Percentiles rank a stretch among this genome's conserved stretches.
These are phyloP conservation scores for Rhizopus microsporus DNA, from an alignment of 371 early-diverging fungal species.

Conservation along the genomic window DNA sequence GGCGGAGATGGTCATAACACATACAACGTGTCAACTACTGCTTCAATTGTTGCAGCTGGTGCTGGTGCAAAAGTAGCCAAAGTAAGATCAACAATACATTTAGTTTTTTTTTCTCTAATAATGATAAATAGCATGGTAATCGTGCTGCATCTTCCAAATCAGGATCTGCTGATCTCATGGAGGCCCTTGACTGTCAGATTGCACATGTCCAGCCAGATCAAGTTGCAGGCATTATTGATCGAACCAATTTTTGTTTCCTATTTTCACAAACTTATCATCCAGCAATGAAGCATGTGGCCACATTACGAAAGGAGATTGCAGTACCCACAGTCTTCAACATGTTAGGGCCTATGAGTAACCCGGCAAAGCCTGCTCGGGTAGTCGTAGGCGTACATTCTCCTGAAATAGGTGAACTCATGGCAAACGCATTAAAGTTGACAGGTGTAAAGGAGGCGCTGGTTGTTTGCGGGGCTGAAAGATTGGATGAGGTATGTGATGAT, in stretches of 20 bases:
- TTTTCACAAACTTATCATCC: constrained; percentile 94
- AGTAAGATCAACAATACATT: constrained; percentile 43
- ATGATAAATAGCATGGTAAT: constrained; percentile 81
- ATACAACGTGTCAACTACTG: constrained; percentile 94
- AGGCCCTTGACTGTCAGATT: constrained; percentile 80
- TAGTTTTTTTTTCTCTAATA: not conserved
- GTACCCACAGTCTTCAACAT: constrained; percentile 93
- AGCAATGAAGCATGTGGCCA: constrained; percentile 84
- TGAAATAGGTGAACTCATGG: constrained; percentile 79
- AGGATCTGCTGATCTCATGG: constrained; percentile 94
- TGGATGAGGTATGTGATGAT: constrained; percentile 67
- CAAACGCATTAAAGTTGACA: constrained; percentile 75
- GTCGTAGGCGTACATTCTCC: constrained; percentile 90
- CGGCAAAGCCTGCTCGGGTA: constrained; percentile 78
- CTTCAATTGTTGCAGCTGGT: constrained; percentile 91
- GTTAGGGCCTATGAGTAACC: constrained; percentile 93
- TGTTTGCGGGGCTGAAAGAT: constrained; percentile 78
- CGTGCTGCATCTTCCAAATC: constrained; percentile 91
- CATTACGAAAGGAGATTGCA: constrained; percentile 84
- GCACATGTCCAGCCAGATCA: constrained; percentile 62
- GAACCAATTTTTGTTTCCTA: constrained; percentile 86
- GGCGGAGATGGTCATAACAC: constrained; percentile 98
- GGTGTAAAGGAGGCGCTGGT: constrained; percentile 84
- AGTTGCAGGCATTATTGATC: constrained; percentile 65
- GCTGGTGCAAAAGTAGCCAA: constrained; percentile 94